Evolutionary conservation across 1,139 yeast species (phyloP).

Genomic region (Saccharomyces hybrid): DNA sequence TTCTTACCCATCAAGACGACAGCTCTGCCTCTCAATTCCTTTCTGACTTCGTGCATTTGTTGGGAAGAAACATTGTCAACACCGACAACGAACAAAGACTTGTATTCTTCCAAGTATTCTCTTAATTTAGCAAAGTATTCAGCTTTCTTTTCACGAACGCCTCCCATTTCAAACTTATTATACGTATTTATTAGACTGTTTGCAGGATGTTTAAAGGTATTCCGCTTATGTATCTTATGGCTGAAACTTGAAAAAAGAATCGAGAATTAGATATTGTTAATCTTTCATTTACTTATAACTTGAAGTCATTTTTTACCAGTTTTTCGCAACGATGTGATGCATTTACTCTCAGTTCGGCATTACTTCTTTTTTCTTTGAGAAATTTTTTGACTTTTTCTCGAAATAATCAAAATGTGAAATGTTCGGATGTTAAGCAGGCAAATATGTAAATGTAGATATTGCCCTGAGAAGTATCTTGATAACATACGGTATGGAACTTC

Average conservation of each 20-base stretch:
- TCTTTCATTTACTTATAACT: not conserved
- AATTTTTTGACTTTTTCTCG: not conserved
- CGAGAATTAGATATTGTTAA: not conserved
- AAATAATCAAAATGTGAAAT: not conserved
- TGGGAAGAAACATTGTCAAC: constrained; percentile 99
- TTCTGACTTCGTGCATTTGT: constrained; percentile 99
- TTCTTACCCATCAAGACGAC: constrained; percentile 99
- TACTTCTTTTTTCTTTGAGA: not conserved
- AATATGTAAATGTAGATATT: not conserved
- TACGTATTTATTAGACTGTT: constrained; percentile 33
- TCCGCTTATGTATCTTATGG: not conserved
- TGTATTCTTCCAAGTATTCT: constrained; percentile 92
- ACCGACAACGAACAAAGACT: constrained; percentile 97
- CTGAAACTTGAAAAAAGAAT: not conserved
- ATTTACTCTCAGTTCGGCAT: not conserved
- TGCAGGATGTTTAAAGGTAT: constrained; percentile 94
- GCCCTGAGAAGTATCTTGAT: not conserved
- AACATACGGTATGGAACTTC: not conserved
- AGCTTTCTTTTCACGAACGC: constrained; percentile 94
- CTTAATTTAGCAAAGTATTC: constrained; percentile 94
- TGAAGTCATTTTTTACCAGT: not conserved
- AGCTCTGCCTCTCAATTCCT: constrained; percentile 89
- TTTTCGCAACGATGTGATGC: not conserved
- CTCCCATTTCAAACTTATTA: constrained; percentile 93
- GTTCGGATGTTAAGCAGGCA: not conserved